Evolutionary conservation across 768 basidiomycete genomes (phyloP).

Genomic region (Amanita jacksonii): DNA sequence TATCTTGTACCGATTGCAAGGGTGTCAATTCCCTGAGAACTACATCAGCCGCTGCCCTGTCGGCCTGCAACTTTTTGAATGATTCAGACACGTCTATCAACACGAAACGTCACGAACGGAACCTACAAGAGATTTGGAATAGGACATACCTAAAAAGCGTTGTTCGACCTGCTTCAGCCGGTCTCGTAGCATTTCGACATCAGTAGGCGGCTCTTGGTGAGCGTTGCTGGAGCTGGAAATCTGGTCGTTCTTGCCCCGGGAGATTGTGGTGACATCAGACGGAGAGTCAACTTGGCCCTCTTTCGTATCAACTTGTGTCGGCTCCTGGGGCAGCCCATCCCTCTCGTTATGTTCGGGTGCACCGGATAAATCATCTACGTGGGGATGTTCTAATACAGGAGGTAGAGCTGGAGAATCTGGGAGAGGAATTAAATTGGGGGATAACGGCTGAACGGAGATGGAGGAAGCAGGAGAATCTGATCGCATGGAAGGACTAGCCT

Average conservation of each 20-base stretch:
- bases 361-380: background rate
- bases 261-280: background rate
- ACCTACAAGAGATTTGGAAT: background rate
- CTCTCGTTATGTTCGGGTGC: too few relatives aligned
- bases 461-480: background rate
- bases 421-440: constrained; percentile 34
- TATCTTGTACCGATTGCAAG: constrained; percentile 54
- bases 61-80: constrained; percentile 65
- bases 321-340: too few relatives aligned
- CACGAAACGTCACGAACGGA: constrained; percentile 7
- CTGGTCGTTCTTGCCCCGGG: background rate
- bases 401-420: constrained; percentile 29
- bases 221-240: background rate
- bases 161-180: constrained; percentile 65
- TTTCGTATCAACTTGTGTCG: too few relatives aligned
- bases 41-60: constrained; percentile 58
- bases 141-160: constrained; percentile 54
- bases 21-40: constrained; percentile 67
- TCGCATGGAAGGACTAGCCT: too few relatives aligned
- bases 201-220: constrained; percentile 5
- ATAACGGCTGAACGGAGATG: constrained; percentile 9
- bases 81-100: constrained; percentile 67
- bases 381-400: constrained; percentile 10
- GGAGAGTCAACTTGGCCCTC: too few relatives aligned
- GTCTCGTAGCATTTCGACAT: constrained; percentile 53